Base-by-base conservation (phyloP, 768 basidiomycete genomes). In the Rhizopogon vulgaris region DNA sequence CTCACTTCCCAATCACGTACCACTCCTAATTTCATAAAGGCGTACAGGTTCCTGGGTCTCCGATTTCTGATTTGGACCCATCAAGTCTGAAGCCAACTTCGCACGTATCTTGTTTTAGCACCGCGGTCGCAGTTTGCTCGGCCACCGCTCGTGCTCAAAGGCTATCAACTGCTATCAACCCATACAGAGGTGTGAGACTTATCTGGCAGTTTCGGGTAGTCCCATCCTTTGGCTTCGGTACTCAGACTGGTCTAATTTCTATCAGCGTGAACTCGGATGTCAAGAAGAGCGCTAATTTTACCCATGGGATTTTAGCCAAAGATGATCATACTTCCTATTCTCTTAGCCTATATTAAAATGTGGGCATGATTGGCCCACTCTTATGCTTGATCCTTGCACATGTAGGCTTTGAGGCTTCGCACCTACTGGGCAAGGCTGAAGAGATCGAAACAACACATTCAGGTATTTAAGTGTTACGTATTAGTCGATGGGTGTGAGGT, bases 51-150 rank as follows among this genome's bases (percentile, higher is more conserved):
- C 28, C 34, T 9, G 32, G 11, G 11, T 4, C 28, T 28, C 28
- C 28, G 8, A 36, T 38, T 51, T 27, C 15, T 38, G 17, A 38
- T 43, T 24, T 45, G 28, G 50, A 38, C 24, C 7, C 39, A 49
- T 17, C 22, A 27, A 18, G 39, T 34, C 18, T 14, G 22, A 28
- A 45, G 30, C 18, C 36, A 8, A 25, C 40, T 41, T 49, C 54
- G 51, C 54, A 52, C 51, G 51, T 18, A 36, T 22, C 41, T 43
- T 32, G 32, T 40, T 39, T 52, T 36, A 38, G 52, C 41, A 46
- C n/a, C 34, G 24, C 14, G 39, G 51, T 55, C 24, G 38, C 54
- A 46, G 25, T 55, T 55, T 46, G 30, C 38, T 52, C 54, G 54
- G 54, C 54, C 38, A 55, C 52, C 52, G 51, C 32, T 1, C n/a